Conservation (phyloP, 352 stramenopile genomes). For the Globisporangium polare region DNA sequence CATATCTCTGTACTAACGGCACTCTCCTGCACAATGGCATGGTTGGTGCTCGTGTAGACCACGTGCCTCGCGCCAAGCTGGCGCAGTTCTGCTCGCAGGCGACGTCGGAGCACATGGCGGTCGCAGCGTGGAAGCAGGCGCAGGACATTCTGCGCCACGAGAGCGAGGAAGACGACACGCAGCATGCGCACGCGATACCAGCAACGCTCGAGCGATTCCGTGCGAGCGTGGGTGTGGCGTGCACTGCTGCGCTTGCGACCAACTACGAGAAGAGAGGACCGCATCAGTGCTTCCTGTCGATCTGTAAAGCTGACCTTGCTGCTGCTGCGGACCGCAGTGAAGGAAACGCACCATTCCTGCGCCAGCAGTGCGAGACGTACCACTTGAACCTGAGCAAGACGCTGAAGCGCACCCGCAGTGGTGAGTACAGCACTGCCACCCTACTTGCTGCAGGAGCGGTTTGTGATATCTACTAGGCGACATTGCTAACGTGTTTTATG, state of each 20-base stretch:
- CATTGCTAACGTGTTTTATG: neutral
- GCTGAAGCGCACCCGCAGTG: slow-evolving; percentile 32
- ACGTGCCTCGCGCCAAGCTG: neutral
- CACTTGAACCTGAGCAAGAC: slow-evolving; percentile 67
- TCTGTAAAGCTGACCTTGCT: slow-evolving; percentile 29
- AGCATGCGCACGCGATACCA: slow-evolving; percentile 19
- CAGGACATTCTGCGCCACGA: slow-evolving; percentile 35
- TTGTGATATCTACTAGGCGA: neutral
- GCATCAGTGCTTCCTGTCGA: slow-evolving; percentile 68
- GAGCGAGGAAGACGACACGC: slow-evolving; percentile 19
- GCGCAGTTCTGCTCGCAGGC: slow-evolving; percentile 52
- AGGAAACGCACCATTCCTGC: slow-evolving; percentile 10
- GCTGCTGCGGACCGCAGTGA: neutral
- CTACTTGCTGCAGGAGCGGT: neutral
- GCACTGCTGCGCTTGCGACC: slow-evolving; percentile 64
- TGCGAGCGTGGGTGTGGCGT: slow-evolving; percentile 53
- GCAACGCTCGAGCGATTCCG: slow-evolving; percentile 33
- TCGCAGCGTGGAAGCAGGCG: slow-evolving; percentile 45
- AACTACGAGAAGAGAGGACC: slow-evolving; percentile 54
- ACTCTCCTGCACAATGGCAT: too few relatives aligned
- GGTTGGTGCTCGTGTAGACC: neutral
- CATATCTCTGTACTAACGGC: neutral
- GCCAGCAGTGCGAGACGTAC: slow-evolving; percentile 45
- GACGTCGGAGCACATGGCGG: slow-evolving; percentile 61
- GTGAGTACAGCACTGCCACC: slow-evolving; percentile 4